Conservation (phyloP, 805 yeast genomes). For the Candida pseudofarinosa region DNA sequence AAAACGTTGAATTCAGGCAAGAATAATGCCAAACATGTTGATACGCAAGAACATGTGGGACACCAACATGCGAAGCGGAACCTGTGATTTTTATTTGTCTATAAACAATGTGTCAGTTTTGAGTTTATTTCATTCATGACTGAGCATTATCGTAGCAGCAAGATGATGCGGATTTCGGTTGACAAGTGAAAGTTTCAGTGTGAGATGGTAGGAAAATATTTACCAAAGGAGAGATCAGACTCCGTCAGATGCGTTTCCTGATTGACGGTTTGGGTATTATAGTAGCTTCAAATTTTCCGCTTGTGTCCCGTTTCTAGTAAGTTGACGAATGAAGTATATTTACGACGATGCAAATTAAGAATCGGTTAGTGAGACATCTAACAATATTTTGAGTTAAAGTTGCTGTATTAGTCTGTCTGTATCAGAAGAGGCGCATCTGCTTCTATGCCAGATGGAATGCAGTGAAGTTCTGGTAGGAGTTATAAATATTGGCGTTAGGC, state of each 20-base stretch:
- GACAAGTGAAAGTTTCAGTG: background rate
- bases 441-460: background rate
- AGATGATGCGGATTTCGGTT: background rate
- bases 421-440: background rate
- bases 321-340: background rate
- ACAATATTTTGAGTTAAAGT: background rate
- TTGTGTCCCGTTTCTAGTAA: background rate
- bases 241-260: too few relatives aligned
- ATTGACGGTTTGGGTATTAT: background rate
- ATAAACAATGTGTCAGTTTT: too few relatives aligned
- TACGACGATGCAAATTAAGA: background rate
- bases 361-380: too few relatives aligned
- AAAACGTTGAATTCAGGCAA: too few relatives aligned
- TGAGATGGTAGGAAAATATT: background rate
- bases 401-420: background rate
- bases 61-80: too few relatives aligned
- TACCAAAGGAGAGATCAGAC: too few relatives aligned
- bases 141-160: too few relatives aligned
- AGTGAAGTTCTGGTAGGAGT: background rate
- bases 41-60: too few relatives aligned
- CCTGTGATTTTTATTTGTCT: too few relatives aligned
- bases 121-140: too few relatives aligned
- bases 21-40: too few relatives aligned
- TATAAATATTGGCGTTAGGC: background rate
- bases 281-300: background rate